Evolutionary conservation across 768 basidiomycete genomes (phyloP).

Genomic region (Hygrocybe punicea): DNA sequence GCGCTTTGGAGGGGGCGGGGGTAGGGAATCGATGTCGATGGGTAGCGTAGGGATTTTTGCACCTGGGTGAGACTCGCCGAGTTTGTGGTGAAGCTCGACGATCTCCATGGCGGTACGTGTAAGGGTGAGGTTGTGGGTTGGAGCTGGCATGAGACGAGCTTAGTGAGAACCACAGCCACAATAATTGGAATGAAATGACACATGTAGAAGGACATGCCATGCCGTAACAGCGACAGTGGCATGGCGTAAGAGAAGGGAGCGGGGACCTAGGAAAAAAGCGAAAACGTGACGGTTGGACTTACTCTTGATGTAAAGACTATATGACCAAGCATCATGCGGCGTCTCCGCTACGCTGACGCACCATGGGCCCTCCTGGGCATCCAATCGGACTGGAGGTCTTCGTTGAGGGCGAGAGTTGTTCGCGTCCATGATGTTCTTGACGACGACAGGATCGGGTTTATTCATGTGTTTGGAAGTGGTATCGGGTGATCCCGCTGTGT

Average conservation of each 20-base stretch:
- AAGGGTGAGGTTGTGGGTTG: slow-evolving; percentile 86
- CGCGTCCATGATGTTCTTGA: slow-evolving; percentile 44
- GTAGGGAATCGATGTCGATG: slow-evolving; percentile 52
- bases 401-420: slow-evolving; percentile 40
- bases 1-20: slow-evolving; percentile 58
- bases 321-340: slow-evolving; percentile 67
- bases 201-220: background rate
- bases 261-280: background rate
- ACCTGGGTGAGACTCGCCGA: slow-evolving; percentile 60
- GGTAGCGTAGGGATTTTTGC: slow-evolving; percentile 60
- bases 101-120: slow-evolving; percentile 75
- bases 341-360: slow-evolving; percentile 85
- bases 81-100: slow-evolving; percentile 77
- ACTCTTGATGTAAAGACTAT: slow-evolving; percentile 90
- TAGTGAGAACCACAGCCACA: background rate
- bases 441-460: slow-evolving; percentile 27
- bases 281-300: slow-evolving; percentile 31
- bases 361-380: slow-evolving; percentile 81
- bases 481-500: slow-evolving; percentile 28
- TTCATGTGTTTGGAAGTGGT: slow-evolving; percentile 10
- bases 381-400: slow-evolving; percentile 57
- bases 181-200: background rate
- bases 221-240: background rate
- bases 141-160: slow-evolving; percentile 47
- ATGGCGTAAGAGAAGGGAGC: background rate